Percentiles rank a stretch among this genome's conserved stretches.
Conservation (phyloP, 306 rosid species). For the Ochetophila trinervis region DNA sequence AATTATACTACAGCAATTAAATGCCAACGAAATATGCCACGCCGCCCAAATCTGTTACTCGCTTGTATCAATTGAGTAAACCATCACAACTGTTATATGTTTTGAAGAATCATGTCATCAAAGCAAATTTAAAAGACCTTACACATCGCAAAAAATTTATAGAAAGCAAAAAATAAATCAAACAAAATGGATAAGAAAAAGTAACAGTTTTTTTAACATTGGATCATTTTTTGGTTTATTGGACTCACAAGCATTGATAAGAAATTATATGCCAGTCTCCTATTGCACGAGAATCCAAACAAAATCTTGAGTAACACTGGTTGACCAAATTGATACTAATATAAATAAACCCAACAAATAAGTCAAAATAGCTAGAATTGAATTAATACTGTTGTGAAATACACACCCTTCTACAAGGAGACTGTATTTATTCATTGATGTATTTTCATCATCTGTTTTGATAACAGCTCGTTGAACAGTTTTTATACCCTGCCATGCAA, state of each 20-base stretch:
- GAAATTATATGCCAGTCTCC: background rate
- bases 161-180: background rate
- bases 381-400: too few species aligned
- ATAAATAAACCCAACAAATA: background rate
- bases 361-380: too few species aligned
- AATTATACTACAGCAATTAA: too few species aligned
- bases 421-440: constrained; percentile 39
- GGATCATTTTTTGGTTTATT: background rate
- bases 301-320: background rate
- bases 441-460: constrained; percentile 46
- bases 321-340: background rate
- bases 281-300: too few species aligned
- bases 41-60: too few species aligned
- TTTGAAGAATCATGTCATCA: background rate
- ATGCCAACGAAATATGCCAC: too few species aligned
- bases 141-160: too few species aligned
- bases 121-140: too few species aligned
- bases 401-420: constrained; percentile 94
- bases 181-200: background rate
- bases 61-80: too few species aligned
- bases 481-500: constrained; percentile 69
- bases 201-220: background rate
- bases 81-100: background rate
- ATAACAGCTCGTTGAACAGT: constrained; percentile 74
- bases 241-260: too few species aligned